A percentile compares a stretch with the other conserved stretches of the same genome.
Conservation (phyloP, 768 basidiomycete genomes). For the Rhizopogon sp. region DNA sequence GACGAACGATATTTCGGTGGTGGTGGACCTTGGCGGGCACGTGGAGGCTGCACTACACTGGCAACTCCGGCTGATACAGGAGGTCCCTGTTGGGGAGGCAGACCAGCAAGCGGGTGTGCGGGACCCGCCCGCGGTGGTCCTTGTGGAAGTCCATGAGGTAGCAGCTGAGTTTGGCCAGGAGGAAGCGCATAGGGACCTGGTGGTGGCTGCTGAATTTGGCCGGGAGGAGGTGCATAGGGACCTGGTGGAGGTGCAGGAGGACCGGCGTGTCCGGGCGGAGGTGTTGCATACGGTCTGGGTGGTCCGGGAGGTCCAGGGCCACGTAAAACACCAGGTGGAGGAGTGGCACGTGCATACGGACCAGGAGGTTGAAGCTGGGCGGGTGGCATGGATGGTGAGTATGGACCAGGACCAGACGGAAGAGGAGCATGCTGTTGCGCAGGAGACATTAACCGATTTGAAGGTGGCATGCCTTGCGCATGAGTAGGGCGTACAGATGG, state of each 20-base stretch:
- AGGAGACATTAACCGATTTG: constrained; percentile 44
- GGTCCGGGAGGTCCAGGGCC: constrained; percentile 23
- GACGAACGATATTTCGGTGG: constrained; percentile 59
- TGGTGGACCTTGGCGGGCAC: constrained; percentile 34
- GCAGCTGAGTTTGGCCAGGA: constrained; percentile 19
- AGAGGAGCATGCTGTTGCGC: constrained; percentile 36
- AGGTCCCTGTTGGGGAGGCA: constrained; percentile 24
- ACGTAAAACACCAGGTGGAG: constrained; percentile 34
- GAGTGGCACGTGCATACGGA: constrained; percentile 34
- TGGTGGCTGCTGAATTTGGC: constrained; percentile 13
- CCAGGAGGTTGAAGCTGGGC: constrained; percentile 27
- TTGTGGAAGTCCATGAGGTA: constrained; percentile 28
- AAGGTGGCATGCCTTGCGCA: constrained; percentile 26
- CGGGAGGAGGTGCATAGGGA: constrained; percentile 15
- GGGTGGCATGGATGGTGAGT: constrained; percentile 24
- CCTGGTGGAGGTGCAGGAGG: constrained; percentile 15
- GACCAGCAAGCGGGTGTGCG: constrained; percentile 20
- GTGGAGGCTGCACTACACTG: constrained; percentile 23
- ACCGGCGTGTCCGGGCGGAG: constrained; percentile 9
- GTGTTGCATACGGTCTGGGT: constrained; percentile 23
- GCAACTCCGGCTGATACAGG: constrained; percentile 23
- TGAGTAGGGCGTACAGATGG: constrained; percentile 28
- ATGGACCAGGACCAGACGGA: constrained; percentile 26
- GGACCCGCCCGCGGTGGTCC: constrained; percentile 13
- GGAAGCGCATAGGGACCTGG: constrained; percentile 26